phyloP scores from a whole-genome alignment of 2,329 filamentous ascomycete genomes.

The Niveomyces coronatus region DNA sequence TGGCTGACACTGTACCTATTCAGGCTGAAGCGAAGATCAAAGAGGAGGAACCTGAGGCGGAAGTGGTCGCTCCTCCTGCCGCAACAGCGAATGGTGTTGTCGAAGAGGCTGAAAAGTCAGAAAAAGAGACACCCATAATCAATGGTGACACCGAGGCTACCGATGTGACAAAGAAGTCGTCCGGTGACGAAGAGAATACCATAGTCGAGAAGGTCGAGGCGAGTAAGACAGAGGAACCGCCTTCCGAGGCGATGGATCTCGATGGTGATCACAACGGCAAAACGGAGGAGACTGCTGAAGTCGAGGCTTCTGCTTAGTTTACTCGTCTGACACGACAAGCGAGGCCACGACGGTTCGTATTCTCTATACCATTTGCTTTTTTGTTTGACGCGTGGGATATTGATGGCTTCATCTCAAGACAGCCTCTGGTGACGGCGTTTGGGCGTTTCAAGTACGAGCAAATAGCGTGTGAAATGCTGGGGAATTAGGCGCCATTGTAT shows the following conservation, averaged over 20 bases:
- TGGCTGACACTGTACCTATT: constrained; percentile 29
- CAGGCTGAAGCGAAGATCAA: constrained; percentile 27
- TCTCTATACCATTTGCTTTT: constrained; percentile 1
- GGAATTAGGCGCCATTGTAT: constrained; percentile 2
- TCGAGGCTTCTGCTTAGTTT: not conserved
- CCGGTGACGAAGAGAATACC: constrained; percentile 11
- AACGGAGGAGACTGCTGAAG: not conserved
- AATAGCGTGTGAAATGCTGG: not conserved
- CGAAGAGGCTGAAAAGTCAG: constrained; percentile 15
- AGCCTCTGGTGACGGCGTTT: constrained; percentile 5
- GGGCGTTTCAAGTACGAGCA: constrained; percentile 1
- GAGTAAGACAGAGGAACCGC: constrained; percentile 13
- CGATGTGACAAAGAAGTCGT: constrained; percentile 4
- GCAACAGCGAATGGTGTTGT: constrained; percentile 5
- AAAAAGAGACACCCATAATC: constrained; percentile 6
- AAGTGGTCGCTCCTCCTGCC: constrained; percentile 17
- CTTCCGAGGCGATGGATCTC: constrained; percentile 24
- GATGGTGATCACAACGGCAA: constrained; percentile 21
- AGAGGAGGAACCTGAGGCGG: constrained; percentile 27
- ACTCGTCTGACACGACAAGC: not conserved
- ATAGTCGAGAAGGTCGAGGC: constrained; percentile 10
- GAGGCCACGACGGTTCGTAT: not conserved
- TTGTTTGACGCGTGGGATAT: constrained; percentile 1
- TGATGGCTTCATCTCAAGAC: not conserved
- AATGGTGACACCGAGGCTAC: not conserved